Conservation (phyloP, 225 moss, liverwort and hornwort genomes). For the Climacium dendroides region DNA sequence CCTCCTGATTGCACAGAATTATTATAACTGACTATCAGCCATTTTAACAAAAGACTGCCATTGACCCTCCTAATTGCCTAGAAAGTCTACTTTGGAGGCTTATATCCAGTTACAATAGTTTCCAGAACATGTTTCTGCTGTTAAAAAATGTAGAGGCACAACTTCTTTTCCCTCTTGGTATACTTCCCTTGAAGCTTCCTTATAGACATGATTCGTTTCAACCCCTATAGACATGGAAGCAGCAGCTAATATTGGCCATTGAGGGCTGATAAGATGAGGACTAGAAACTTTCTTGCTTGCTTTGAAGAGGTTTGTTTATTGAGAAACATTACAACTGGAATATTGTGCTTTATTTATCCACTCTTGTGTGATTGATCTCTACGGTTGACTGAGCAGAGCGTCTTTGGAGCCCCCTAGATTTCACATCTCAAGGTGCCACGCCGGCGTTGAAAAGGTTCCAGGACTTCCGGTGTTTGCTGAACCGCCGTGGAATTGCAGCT, state of each 20-base stretch:
- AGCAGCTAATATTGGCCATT: neutral
- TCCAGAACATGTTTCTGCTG: neutral
- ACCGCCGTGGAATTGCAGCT: conserved; percentile 64
- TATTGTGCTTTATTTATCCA: too few relatives aligned
- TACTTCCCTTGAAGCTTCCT: neutral
- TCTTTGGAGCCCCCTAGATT: conserved; percentile 56
- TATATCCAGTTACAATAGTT: neutral
- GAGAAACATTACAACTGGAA: neutral
- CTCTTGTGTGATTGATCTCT: neutral
- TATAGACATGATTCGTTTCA: neutral
- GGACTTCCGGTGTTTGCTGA: conserved; percentile 69
- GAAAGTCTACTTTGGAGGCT: too few relatives aligned
- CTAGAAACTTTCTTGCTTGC: neutral
- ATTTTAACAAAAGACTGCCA: neutral
- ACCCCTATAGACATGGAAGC: neutral
- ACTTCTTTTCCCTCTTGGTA: neutral
- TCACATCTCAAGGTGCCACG: conserved; percentile 26
- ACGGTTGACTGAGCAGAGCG: conserved; percentile 39
- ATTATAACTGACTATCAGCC: too few relatives aligned
- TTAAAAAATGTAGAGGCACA: neutral
- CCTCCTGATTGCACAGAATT: neutral
- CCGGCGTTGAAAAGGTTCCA: conserved; percentile 51
- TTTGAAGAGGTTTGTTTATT: neutral
- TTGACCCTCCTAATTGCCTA: neutral
- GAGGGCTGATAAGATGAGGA: neutral